These are phyloP conservation scores for Carex arenaria DNA, from an alignment of 202 grass and related monocot genomes.

Conservation along the genomic window DNA sequence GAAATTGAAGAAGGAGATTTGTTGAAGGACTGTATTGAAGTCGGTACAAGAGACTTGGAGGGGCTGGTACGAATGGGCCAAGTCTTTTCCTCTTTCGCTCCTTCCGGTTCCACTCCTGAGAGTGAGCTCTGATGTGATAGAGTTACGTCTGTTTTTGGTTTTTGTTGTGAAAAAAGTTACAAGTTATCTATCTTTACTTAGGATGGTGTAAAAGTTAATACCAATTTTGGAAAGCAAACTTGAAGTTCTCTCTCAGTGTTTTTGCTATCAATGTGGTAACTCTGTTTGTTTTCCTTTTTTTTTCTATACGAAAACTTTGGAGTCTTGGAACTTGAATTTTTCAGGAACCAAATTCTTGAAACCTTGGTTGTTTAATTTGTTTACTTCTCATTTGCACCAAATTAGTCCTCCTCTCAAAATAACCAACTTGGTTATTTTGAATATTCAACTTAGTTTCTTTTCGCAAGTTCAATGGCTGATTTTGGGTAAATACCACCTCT, in stretches of 20 bases:
- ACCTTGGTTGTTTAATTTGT: too few species aligned
- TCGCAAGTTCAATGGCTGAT: neutral
- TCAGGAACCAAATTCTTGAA: too few species aligned
- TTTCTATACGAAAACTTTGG: neutral
- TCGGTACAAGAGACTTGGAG: slow-evolving; percentile 56
- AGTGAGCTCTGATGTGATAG: slow-evolving; percentile 51
- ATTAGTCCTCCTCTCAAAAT: neutral
- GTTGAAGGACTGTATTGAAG: slow-evolving; percentile 73
- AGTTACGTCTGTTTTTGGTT: neutral
- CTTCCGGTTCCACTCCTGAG: slow-evolving; percentile 26
- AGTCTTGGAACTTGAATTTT: neutral
- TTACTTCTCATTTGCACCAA: neutral
- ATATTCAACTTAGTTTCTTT: too few species aligned
- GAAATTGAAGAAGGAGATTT: slow-evolving; percentile 79
- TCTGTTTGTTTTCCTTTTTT: neutral
- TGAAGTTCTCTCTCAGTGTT: neutral
- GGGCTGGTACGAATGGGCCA: slow-evolving; percentile 72
- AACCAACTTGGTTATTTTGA: neutral
- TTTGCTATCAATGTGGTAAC: neutral
- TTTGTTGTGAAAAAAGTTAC: neutral
- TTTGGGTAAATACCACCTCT: neutral
- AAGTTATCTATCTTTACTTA: neutral
- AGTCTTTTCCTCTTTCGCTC: slow-evolving; percentile 51
- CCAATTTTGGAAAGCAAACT: neutral
- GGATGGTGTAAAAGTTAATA: neutral